These are phyloP conservation scores for Xylaria sp. DNA, from an alignment of 2,329 filamentous ascomycete genomes.

Conservation along the genomic window DNA sequence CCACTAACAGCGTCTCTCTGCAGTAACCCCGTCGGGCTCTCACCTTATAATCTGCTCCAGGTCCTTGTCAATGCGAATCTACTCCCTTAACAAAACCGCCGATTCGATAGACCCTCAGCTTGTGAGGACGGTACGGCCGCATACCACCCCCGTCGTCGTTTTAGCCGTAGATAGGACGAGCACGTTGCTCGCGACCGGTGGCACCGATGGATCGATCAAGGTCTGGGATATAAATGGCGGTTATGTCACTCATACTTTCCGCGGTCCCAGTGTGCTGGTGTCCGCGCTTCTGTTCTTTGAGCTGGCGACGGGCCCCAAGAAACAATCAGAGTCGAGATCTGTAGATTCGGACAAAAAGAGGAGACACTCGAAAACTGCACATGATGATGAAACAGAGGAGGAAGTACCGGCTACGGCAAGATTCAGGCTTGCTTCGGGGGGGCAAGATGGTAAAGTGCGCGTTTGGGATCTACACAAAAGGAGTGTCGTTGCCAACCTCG, in stretches of 20 bases:
- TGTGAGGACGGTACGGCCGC: slow-evolving; percentile 83
- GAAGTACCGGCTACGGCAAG: slow-evolving; percentile 51
- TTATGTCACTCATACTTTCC: slow-evolving; percentile 93
- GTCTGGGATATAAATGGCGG: slow-evolving; percentile 94
- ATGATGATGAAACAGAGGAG: slow-evolving; percentile 48
- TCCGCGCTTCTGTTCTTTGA: slow-evolving; percentile 94
- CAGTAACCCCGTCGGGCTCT: slow-evolving; percentile 87
- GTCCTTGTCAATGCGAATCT: slow-evolving; percentile 95
- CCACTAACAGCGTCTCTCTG: slow-evolving; percentile 30
- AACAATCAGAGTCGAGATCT: slow-evolving; percentile 50
- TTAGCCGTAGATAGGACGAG: slow-evolving; percentile 84
- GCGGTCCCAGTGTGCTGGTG: slow-evolving; percentile 88
- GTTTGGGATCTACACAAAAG: slow-evolving; percentile 92
- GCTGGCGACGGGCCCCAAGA: slow-evolving; percentile 54
- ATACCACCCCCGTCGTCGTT: slow-evolving; percentile 86
- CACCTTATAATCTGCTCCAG: slow-evolving; percentile 91
- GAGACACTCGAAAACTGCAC: slow-evolving; percentile 50
- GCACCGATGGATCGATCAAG: slow-evolving; percentile 91
- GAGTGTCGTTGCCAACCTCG: slow-evolving; percentile 75
- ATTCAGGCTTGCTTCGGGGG: slow-evolving; percentile 86
- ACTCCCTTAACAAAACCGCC: slow-evolving; percentile 68
- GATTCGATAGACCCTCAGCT: slow-evolving; percentile 69
- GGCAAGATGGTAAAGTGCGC: slow-evolving; percentile 89
- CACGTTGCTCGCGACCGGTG: slow-evolving; percentile 88
- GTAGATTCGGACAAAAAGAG: slow-evolving; percentile 51